phyloP scores from a whole-genome alignment of 441 rosid genomes.

The Flueggea neowawraea region DNA sequence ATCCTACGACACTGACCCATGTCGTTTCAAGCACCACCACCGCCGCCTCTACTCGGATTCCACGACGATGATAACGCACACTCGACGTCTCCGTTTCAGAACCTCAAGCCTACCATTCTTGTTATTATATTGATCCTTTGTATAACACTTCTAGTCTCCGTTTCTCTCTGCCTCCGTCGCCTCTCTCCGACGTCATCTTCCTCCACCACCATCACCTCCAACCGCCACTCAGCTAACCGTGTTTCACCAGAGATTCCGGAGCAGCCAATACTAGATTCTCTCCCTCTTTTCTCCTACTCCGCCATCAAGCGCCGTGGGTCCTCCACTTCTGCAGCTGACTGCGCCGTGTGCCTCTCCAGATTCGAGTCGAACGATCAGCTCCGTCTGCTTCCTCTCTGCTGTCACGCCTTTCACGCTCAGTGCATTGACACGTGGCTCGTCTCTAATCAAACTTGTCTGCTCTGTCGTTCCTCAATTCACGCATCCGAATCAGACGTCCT shows the following conservation, averaged over 20 bases:
- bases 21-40: background rate
- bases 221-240: conserved; percentile 25
- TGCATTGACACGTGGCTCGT: conserved; percentile 83
- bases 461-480: conserved; percentile 70
- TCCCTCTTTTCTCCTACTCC: conserved; percentile 74
- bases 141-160: conserved; percentile 51
- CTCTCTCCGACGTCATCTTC: conserved; percentile 28
- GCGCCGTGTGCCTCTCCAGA: conserved; percentile 82
- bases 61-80: background rate
- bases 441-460: conserved; percentile 83
- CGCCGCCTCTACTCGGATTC: background rate
- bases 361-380: conserved; percentile 75
- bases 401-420: conserved; percentile 80
- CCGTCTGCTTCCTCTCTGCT: conserved; percentile 81
- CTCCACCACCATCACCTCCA: conserved; percentile 3
- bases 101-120: conserved; percentile 56
- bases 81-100: conserved; percentile 34
- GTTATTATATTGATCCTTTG: conserved; percentile 58
- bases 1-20: too few species aligned
- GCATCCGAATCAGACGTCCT: conserved; percentile 59
- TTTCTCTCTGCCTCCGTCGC: conserved; percentile 61
- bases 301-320: conserved; percentile 58
- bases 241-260: conserved; percentile 39
- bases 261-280: conserved; percentile 46
- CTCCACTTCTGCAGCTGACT: conserved; percentile 33